phyloP scores from a whole-genome alignment of 179 eudicot genomes.

The Sideroxylon spinosum region DNA sequence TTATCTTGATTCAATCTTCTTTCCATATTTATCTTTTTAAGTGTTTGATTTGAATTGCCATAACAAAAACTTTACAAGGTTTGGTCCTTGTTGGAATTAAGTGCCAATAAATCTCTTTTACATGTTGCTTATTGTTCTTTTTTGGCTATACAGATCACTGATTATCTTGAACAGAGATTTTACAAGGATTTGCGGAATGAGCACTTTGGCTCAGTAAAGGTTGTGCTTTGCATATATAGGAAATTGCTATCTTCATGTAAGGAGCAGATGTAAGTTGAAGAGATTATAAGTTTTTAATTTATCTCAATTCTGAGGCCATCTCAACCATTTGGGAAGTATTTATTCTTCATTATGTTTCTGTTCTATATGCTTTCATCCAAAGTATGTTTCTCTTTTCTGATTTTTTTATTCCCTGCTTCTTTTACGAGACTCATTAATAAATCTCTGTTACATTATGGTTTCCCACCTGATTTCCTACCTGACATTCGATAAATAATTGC shows the following conservation, averaged over 20 bases:
- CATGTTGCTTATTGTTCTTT: conserved; percentile 1
- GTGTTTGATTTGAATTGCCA: too few species aligned
- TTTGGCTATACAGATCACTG: conserved; percentile 55
- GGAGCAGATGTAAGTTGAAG: conserved; percentile 83
- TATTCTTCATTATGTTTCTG: neutral
- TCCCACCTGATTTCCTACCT: neutral
- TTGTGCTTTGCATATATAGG: conserved; percentile 63
- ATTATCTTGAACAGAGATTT: conserved; percentile 70
- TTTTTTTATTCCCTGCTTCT: neutral
- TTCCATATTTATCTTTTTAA: too few species aligned
- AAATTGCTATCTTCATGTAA: conserved; percentile 78
- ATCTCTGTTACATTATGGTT: neutral
- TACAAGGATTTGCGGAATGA: conserved; percentile 86
- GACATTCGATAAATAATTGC: neutral
- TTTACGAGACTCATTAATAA: neutral
- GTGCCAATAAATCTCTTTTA: conserved; percentile 3
- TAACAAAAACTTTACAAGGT: too few species aligned
- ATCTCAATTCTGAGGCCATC: neutral
- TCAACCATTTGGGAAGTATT: neutral
- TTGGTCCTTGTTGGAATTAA: neutral
- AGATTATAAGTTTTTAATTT: neutral
- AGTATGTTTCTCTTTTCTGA: neutral
- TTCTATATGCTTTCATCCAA: neutral
- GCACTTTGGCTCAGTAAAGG: conserved; percentile 63
- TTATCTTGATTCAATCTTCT: too few species aligned